phyloP scores from a whole-genome alignment of 1,139 yeast genomes.

The Suhomyces bokatorum region DNA sequence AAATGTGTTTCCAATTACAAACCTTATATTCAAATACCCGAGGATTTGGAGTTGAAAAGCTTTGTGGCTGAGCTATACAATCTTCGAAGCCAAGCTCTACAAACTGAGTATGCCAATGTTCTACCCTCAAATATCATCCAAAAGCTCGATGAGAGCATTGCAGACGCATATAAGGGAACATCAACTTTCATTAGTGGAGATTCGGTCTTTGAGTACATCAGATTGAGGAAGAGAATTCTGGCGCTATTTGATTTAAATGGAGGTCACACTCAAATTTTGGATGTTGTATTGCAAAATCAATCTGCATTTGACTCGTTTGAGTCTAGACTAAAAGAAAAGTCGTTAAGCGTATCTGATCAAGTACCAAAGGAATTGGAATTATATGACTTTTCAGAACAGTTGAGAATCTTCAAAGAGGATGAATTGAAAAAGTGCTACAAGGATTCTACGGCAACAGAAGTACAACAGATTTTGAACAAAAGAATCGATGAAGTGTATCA shows the following conservation, averaged over 20 bases:
- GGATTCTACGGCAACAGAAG: constrained; percentile 14
- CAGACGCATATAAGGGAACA: constrained; percentile 16
- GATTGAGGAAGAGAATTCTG: constrained; percentile 23
- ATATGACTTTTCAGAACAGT: constrained; percentile 19
- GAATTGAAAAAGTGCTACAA: constrained; percentile 16
- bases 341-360: constrained; percentile 15
- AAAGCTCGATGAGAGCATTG: constrained; percentile 21
- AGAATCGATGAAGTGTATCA: constrained; percentile 22
- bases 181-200: constrained; percentile 20
- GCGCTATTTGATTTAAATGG: constrained; percentile 31
- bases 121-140: constrained; percentile 15
- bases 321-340: neutral
- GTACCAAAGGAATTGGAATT: constrained; percentile 27
- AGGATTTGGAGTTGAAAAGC: constrained; percentile 22
- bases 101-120: constrained; percentile 5
- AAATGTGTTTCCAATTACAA: neutral
- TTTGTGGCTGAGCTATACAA: constrained; percentile 17
- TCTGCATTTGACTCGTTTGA: neutral
- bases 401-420: constrained; percentile 14
- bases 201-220: constrained; percentile 22
- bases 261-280: constrained; percentile 35
- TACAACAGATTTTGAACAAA: constrained; percentile 20
- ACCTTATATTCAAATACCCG: constrained; percentile 24
- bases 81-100: constrained; percentile 15
- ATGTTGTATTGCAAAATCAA: constrained; percentile 22